These are phyloP conservation scores for Fusarium lateritium DNA, from an alignment of 2,329 filamentous ascomycete genomes.

Conservation along the genomic window DNA sequence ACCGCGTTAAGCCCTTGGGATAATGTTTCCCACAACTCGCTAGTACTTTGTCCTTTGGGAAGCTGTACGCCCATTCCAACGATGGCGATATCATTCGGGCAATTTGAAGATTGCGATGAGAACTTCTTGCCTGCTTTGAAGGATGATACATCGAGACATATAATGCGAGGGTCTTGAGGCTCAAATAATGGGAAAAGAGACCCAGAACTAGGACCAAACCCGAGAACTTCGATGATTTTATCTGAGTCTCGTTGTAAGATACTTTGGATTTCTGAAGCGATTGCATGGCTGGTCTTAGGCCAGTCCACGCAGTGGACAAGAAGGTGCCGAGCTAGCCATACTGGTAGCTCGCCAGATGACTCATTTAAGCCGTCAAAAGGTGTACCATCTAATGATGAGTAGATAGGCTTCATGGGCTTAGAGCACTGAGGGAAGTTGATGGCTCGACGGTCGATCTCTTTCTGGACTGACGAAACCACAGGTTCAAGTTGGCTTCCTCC, in stretches of 20 bases:
- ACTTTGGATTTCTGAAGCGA: background rate
- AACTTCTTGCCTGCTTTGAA: background rate
- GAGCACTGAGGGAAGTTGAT: background rate
- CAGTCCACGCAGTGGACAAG: background rate
- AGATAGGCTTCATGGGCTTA: background rate
- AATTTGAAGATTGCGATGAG: background rate
- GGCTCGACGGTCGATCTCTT: background rate
- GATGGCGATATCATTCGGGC: conserved; percentile 3
- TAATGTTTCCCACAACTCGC: background rate
- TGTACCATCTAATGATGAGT: background rate
- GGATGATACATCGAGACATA: background rate
- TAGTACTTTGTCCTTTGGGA: background rate
- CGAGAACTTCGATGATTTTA: background rate
- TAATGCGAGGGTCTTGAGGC: background rate
- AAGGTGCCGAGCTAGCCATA: background rate
- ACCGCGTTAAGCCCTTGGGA: background rate
- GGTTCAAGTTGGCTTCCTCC: background rate
- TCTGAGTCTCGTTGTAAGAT: background rate
- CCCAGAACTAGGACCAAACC: background rate
- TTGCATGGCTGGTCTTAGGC: background rate
- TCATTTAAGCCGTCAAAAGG: background rate
- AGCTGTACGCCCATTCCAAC: conserved; percentile 7
- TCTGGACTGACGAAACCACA: background rate
- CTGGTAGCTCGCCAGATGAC: background rate
- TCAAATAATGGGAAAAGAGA: background rate